Base-by-base conservation (phyloP, 2,329 filamentous ascomycete species). In the Fusarium begoniae region DNA sequence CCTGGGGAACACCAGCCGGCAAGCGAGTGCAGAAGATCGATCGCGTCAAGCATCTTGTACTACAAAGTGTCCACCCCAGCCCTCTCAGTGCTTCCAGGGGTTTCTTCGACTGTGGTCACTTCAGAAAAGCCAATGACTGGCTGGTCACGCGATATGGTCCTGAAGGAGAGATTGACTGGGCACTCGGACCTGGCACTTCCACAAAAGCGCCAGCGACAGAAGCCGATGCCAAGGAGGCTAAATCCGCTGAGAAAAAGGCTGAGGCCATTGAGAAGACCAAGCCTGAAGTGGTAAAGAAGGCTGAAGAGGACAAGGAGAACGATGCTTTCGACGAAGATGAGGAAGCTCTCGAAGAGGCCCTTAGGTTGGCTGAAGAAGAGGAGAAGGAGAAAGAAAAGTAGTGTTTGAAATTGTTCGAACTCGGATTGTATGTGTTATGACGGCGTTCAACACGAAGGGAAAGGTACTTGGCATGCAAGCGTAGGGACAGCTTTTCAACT, bases 1-100 rank as follows among this genome's bases (percentile, higher is more conserved):
- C 96, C 2, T 99, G 96, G 96, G 96, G 96, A 22, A 91, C 87
- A 11, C 94, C 94, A 3, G 96, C 96, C 0, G 93, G 91, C 63
- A 93, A 94, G 84, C 87, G 95, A 63, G 94, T 97, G 28, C 84
- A 88, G 47, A 92, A 91, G 75, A 87, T 98, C 59, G 92, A 96
- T 79, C 85, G 83, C 57, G 87, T 89, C 73, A 91, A 88, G 78
- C 96, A 99, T 84, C 87, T 94, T 51, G 94, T 99, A 43, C 86
- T 99, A 74, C 91, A 93, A 83, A 93, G 91, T 78, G 95, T 95
- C 56, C 96, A 99, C 84, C 96, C 96, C 0, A 98, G 94, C 82
- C 96, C 96, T n/a, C 83, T 98, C 74, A 97, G 94, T 83, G 96
- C 96, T 8, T 84, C 87, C 20, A 88, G 90, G 61, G 96, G 96